phyloP scores from a whole-genome alignment of 305 asterid genomes.

The Rubia balearica region DNA sequence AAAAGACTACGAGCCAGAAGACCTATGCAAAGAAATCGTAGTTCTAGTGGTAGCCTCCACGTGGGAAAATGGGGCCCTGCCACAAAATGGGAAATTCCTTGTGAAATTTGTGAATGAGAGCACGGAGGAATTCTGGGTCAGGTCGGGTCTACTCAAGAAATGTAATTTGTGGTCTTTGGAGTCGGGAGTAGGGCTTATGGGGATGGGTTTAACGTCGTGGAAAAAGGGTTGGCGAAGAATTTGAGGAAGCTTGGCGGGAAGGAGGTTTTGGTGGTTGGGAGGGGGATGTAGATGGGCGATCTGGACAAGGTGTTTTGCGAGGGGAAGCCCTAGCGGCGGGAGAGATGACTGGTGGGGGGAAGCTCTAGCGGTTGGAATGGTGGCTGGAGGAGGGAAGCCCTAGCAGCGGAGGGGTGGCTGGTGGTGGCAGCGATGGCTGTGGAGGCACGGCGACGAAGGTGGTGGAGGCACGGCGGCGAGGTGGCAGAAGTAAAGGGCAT shows the following conservation, averaged over 20 bases:
- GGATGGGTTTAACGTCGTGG: conserved; percentile 61
- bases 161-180: conserved; percentile 74
- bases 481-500: no score
- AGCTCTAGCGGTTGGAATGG: no score
- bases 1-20: conserved; percentile 78
- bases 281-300: no score
- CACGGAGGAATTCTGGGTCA: conserved; percentile 80
- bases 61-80: conserved; percentile 75
- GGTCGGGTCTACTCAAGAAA: conserved; percentile 50
- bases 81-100: conserved; percentile 57
- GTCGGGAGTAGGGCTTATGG: conserved; percentile 80
- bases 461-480: no score
- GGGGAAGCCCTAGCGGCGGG: no score
- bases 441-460: no score
- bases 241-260: conserved; percentile 67
- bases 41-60: conserved; percentile 69
- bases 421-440: no score
- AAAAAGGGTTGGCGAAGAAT: conserved; percentile 38
- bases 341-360: no score
- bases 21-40: conserved; percentile 49
- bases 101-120: conserved; percentile 82
- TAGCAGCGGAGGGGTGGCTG: no score
- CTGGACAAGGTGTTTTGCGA: no score
- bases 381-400: no score
- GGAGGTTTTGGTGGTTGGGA: conserved; percentile 57